Percentiles rank a stretch among this genome's conserved stretches.
Conservation (phyloP, 768 basidiomycete species). For the Mycena filopes region DNA sequence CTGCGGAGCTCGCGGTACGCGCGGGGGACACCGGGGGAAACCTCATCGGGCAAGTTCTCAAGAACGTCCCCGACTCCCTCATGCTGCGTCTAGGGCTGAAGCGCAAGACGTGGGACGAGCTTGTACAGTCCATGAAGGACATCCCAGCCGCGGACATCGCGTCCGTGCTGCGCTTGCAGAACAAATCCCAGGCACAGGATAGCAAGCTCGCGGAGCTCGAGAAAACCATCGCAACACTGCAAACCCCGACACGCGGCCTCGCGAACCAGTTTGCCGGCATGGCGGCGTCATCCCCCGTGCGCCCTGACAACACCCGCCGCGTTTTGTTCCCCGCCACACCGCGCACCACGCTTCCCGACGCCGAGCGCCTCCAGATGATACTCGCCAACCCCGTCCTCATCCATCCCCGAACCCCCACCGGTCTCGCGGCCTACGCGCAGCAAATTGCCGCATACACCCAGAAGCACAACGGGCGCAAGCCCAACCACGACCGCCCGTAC, state of each 20-base stretch:
- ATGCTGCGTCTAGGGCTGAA: not conserved
- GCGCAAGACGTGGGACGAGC: slow-evolving; percentile 2
- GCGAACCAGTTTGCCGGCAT: not conserved
- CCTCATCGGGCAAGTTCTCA: slow-evolving; percentile 10
- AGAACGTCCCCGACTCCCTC: slow-evolving; percentile 13
- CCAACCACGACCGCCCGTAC: too few species aligned
- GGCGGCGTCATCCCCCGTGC: not conserved
- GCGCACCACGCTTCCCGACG: not conserved
- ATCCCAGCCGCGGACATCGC: not conserved
- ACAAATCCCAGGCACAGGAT: too few species aligned
- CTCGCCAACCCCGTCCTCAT: not conserved
- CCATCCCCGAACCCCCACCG: slow-evolving; percentile 35
- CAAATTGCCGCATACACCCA: slow-evolving; percentile 25
- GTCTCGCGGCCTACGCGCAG: slow-evolving; percentile 19
- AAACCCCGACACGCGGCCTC: slow-evolving; percentile 6
- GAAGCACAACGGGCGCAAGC: not conserved
- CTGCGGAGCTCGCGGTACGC: not conserved
- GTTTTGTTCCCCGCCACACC: not conserved
- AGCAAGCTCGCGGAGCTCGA: slow-evolving; percentile 3
- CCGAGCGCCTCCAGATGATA: not conserved
- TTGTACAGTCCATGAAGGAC: slow-evolving; percentile 5
- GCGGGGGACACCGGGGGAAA: not conserved
- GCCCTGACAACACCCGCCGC: not conserved
- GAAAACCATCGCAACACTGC: not conserved
- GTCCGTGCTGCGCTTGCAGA: not conserved